Conservation (phyloP, 208 protist species). For the Leishmania lainsoni region DNA sequence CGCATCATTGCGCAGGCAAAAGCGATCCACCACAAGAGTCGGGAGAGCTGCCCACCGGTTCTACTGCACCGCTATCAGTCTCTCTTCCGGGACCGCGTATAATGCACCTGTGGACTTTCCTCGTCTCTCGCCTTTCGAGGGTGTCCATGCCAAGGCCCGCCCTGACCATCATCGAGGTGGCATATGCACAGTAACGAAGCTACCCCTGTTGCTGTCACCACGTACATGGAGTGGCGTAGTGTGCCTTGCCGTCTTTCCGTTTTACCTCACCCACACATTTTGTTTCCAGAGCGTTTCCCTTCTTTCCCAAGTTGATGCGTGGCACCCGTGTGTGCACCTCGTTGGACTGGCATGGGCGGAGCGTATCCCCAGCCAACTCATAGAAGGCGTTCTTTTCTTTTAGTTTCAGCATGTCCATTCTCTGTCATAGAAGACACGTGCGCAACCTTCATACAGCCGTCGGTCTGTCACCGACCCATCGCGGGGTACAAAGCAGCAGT, state of each 20-base stretch:
- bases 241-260: not conserved
- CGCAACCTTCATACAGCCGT: no score
- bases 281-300: not conserved
- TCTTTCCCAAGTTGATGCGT: not conserved
- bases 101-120: not conserved
- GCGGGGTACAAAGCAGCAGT: not conserved
- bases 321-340: not conserved
- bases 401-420: constrained; percentile 1
- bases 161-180: not conserved
- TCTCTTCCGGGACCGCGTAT: constrained; percentile 25
- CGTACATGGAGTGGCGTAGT: not conserved
- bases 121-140: not conserved
- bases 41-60: constrained; percentile 29
- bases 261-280: not conserved
- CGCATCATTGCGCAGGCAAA: constrained; percentile 16
- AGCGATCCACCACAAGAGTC: constrained; percentile 18
- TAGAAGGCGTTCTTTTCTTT: not conserved
- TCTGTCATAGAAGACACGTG: no score
- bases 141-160: not conserved
- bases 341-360: not conserved
- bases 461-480: not conserved
- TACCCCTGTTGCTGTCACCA: not conserved
- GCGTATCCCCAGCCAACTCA: not conserved
- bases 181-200: not conserved
- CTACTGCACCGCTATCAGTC: constrained; percentile 38